phyloP scores from a whole-genome alignment of 2,329 filamentous ascomycete species.

The Fusarium oligoseptatum region DNA sequence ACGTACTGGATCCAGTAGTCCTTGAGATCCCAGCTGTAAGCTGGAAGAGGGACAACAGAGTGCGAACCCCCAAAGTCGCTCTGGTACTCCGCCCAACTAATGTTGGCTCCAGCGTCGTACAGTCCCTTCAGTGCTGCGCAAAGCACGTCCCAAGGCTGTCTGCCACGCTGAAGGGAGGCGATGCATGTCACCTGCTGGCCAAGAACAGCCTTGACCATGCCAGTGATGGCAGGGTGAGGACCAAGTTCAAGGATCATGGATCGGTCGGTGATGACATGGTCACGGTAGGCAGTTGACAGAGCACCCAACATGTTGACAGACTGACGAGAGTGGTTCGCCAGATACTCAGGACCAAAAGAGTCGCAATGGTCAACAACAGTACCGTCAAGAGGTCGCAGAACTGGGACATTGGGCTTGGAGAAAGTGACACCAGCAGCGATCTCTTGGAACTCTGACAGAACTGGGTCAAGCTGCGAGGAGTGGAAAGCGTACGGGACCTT shows the following conservation, averaged over 20 bases:
- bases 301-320: slow-evolving; percentile 35
- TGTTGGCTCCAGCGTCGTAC: slow-evolving; percentile 24
- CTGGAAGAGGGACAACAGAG: slow-evolving; percentile 70
- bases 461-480: slow-evolving; percentile 54
- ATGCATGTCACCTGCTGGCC: slow-evolving; percentile 29
- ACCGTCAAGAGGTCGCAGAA: slow-evolving; percentile 32
- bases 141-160: slow-evolving; percentile 27
- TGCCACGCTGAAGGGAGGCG: slow-evolving; percentile 26
- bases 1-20: slow-evolving; percentile 75
- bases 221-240: slow-evolving; percentile 34
- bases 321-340: slow-evolving; percentile 31
- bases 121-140: slow-evolving; percentile 16
- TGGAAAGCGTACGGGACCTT: slow-evolving; percentile 55
- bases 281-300: slow-evolving; percentile 6
- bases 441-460: slow-evolving; percentile 62
- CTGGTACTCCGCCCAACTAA: slow-evolving; percentile 49
- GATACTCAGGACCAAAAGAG: slow-evolving; percentile 24
- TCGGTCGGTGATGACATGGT: slow-evolving; percentile 9
- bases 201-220: slow-evolving; percentile 35
- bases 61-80: slow-evolving; percentile 28
- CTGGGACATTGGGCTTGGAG: slow-evolving; percentile 2
- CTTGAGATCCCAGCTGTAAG: slow-evolving; percentile 80
- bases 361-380: slow-evolving; percentile 14
- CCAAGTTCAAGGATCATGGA: slow-evolving; percentile 37
- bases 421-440: slow-evolving; percentile 21